These are phyloP conservation scores for Malus hybrid DNA, from an alignment of 331 rosid species.

Conservation along the genomic window DNA sequence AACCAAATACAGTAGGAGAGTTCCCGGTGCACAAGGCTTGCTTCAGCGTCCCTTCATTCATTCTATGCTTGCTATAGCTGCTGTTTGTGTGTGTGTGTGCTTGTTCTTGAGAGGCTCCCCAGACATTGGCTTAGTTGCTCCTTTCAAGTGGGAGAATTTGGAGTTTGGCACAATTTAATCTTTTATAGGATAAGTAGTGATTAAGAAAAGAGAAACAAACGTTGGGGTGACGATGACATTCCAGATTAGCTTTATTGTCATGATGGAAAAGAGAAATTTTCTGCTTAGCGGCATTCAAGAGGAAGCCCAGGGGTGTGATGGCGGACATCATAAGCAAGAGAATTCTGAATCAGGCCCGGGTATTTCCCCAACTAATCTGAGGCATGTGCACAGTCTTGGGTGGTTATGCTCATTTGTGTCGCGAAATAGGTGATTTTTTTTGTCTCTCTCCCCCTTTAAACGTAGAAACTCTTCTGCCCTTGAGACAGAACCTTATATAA, in stretches of 20 bases:
- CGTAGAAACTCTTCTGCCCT: slow-evolving; percentile 1
- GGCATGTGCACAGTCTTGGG: not conserved
- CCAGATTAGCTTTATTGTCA: not conserved
- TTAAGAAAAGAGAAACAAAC: not conserved
- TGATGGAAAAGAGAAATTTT: slow-evolving; percentile 6
- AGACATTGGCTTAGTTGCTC: slow-evolving; percentile 55
- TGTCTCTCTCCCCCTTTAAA: slow-evolving; percentile 1
- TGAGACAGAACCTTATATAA: not conserved
- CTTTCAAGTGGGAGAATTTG: slow-evolving; percentile 82
- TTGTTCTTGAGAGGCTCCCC: slow-evolving; percentile 72
- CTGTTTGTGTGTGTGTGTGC: slow-evolving; percentile 91
- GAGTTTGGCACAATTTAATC: slow-evolving; percentile 51
- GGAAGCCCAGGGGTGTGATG: not conserved
- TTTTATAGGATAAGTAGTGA: slow-evolving; percentile 7
- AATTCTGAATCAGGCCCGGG: not conserved
- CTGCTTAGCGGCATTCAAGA: not conserved
- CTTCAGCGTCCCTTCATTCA: slow-evolving; percentile 66
- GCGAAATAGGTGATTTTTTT: slow-evolving; percentile 4
- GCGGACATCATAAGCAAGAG: not conserved
- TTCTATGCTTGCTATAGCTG: slow-evolving; percentile 79
- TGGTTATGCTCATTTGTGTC: not conserved
- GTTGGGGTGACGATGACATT: slow-evolving; percentile 7
- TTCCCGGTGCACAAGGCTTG: slow-evolving; percentile 47
- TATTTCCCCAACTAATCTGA: not conserved
- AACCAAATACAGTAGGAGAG: slow-evolving; percentile 31